These are phyloP conservation scores for Candida mesenterica DNA, from an alignment of 1,139 yeast genomes.

Conservation along the genomic window DNA sequence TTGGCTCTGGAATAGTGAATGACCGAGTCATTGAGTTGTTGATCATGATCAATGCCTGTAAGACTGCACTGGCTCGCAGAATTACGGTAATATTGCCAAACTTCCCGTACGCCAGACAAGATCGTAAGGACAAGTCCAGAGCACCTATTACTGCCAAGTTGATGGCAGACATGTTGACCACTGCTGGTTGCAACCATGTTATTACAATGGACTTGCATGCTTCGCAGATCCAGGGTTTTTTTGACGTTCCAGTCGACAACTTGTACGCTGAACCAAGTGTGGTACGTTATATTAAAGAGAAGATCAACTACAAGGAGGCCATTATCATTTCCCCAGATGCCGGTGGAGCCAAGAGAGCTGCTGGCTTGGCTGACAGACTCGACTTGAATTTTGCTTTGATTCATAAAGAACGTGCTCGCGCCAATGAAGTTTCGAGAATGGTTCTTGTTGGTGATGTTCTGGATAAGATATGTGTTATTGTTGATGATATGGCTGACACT, in stretches of 20 bases:
- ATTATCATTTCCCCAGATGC: conserved; percentile 82
- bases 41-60: conserved; percentile 73
- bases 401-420: conserved; percentile 78
- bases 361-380: conserved; percentile 72
- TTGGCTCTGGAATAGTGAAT: conserved; percentile 58
- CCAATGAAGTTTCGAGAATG: conserved; percentile 76
- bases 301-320: conserved; percentile 44
- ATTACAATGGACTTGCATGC: conserved; percentile 85
- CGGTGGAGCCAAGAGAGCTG: conserved; percentile 84
- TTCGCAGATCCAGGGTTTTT: conserved; percentile 81
- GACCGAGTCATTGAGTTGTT: conserved; percentile 73
- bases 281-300: conserved; percentile 62
- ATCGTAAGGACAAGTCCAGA: conserved; percentile 75
- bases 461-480: conserved; percentile 64
- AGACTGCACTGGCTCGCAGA: conserved; percentile 75
- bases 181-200: conserved; percentile 81
- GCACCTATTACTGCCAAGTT: conserved; percentile 82
- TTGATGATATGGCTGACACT: conserved; percentile 85
- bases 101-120: conserved; percentile 83
- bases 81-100: conserved; percentile 79
- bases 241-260: conserved; percentile 78
- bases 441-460: conserved; percentile 76
- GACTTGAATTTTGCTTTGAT: conserved; percentile 77
- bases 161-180: conserved; percentile 70
- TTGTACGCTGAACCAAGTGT: conserved; percentile 79